Base-by-base conservation (phyloP, 139 green algal genomes). In the Closterium sp. region DNA sequence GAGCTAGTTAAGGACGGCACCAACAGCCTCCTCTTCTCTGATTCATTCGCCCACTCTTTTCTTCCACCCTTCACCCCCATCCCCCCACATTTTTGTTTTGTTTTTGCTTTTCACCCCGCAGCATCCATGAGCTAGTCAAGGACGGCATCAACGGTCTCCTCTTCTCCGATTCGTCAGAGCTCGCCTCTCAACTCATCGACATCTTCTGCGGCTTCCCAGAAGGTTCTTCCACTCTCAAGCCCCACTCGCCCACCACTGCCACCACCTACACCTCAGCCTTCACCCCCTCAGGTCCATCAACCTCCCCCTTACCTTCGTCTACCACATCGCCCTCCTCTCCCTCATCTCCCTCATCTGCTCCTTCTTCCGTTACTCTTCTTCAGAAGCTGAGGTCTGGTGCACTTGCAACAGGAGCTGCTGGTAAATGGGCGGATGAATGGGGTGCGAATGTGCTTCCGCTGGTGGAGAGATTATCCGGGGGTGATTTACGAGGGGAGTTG, bases 91-190 rank as follows among this genome's bases (percentile, higher is more conserved):
- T 45, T 11, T 6, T 28, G 10, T 42, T 22, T 87, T 87, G 2
- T 19, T 7, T 10, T 10, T n/a, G 3, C 86, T 10, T 88, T 31
- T n/a, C n/a, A n/a, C n/a, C n/a, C n/a, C n/a, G n/a, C 91, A 94
- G 92, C 87, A 95, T 95, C 27, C 38, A 50, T 7, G 93, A 95
- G 93, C 90, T 95, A 13, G 93, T 95, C 9, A 50, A 93, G n/a
- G 86, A 95, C 21, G 29, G 31, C 50, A 29, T 92, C 84, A 95
- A 95, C 70, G 93, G 93, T 2, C 90, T 95, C 7, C 90, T 94
- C 27, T 95, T 95, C 62, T 94, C 93, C 24, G 29, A 86, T 21
- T 94, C 93, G 1, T 70, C 50, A 22, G 70, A 94, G 86, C 93
- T 95, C 28, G 70, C 91, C 13, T 24, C 92, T 9, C 92, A 93